Evolutionary conservation across 257 asterid genomes (phyloP).

Genomic region (Gardenia jasminoides): DNA sequence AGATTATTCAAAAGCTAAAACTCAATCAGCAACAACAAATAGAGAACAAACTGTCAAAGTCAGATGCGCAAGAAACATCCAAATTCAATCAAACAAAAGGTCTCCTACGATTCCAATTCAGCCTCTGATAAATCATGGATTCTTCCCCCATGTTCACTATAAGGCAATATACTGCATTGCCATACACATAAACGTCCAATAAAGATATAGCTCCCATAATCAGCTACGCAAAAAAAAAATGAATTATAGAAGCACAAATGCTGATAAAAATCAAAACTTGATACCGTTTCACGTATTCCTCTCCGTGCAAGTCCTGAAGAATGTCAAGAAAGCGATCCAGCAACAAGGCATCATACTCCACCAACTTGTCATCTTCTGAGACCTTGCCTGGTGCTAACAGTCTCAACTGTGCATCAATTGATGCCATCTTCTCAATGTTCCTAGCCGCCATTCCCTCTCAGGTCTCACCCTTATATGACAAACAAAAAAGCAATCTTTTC

Average conservation of each 20-base stretch:
- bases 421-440: slow-evolving; percentile 77
- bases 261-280: slow-evolving; percentile 11
- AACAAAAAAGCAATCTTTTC: background rate
- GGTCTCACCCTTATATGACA: slow-evolving; percentile 2
- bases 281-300: slow-evolving; percentile 86
- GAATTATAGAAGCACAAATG: background rate
- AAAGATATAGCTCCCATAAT: background rate
- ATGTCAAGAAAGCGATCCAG: slow-evolving; percentile 93
- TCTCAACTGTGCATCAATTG: slow-evolving; percentile 95
- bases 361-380: slow-evolving; percentile 94
- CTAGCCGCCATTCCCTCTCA: slow-evolving; percentile 38
- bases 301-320: slow-evolving; percentile 93
- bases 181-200: background rate
- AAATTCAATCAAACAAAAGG: background rate
- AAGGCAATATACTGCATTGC: background rate
- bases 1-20: background rate
- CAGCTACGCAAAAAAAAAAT: background rate
- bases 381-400: slow-evolving; percentile 84
- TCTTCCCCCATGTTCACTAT: background rate
- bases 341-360: slow-evolving; percentile 91
- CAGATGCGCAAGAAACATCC: background rate
- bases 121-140: background rate
- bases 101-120: too few species aligned
- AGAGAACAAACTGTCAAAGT: background rate
- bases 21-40: background rate